Conservation (phyloP, 495 filamentous ascomycete genomes). For the Xeromyces bisporus region DNA sequence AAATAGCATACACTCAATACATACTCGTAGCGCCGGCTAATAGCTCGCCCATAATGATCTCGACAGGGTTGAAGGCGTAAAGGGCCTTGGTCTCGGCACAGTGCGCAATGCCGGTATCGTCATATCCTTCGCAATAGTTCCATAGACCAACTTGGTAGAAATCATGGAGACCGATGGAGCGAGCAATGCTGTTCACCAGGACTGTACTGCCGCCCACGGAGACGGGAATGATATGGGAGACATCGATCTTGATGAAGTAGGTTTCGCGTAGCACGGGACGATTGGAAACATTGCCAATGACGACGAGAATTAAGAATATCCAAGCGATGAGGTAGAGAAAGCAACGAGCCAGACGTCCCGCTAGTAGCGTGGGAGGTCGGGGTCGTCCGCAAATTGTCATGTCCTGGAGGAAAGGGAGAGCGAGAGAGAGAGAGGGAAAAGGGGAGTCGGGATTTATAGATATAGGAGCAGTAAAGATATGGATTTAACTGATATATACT, state of each 20-base stretch:
- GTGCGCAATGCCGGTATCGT: conserved; percentile 48
- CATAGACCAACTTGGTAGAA: conserved; percentile 89
- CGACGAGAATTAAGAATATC: conserved; percentile 61
- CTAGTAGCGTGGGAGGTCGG: conserved; percentile 11
- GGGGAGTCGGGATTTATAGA: no score
- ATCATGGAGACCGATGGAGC: conserved; percentile 73
- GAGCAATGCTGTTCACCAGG: conserved; percentile 79
- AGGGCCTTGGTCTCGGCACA: conserved; percentile 52
- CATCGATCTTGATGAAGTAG: conserved; percentile 70
- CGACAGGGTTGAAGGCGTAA: conserved; percentile 84
- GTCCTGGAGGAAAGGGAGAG: no score
- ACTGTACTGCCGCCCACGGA: conserved; percentile 58
- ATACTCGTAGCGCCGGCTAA: conserved; percentile 62
- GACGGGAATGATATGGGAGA: conserved; percentile 66
- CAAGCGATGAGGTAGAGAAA: conserved; percentile 55
- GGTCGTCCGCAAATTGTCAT: no score
- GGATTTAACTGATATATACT: no score
- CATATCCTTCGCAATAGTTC: conserved; percentile 78
- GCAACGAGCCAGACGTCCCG: conserved; percentile 37
- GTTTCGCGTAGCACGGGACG: conserved; percentile 43
- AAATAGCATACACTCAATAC: conserved; percentile 7
- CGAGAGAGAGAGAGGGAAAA: no score
- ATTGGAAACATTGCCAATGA: conserved; percentile 51
- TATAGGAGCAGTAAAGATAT: no score
- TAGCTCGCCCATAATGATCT: conserved; percentile 60